A percentile compares a stretch with the other conserved stretches of the same genome.
Conservation (phyloP, 768 basidiomycete genomes). For the Boletus patriciae region DNA sequence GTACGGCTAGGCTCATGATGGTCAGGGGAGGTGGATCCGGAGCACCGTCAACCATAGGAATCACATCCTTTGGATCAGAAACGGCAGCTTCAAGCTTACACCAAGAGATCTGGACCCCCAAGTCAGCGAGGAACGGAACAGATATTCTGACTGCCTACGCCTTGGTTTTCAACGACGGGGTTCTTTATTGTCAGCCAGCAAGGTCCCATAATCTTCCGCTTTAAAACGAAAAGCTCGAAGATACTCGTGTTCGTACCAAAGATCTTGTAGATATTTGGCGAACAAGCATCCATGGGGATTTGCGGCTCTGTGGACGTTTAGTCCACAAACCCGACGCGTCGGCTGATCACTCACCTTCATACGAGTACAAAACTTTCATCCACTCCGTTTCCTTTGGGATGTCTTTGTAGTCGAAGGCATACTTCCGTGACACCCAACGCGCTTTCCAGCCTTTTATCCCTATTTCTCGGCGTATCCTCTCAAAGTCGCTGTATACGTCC, state of each 20-base stretch:
- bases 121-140: not conserved
- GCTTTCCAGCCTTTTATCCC: slow-evolving; percentile 75
- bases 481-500: slow-evolving; percentile 84
- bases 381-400: slow-evolving; percentile 83
- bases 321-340: not conserved
- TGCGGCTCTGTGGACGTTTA: slow-evolving; percentile 33
- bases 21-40: slow-evolving; percentile 83
- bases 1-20: slow-evolving; percentile 82
- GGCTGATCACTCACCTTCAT: slow-evolving; percentile 58
- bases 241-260: slow-evolving; percentile 92
- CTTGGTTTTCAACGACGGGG: slow-evolving; percentile 71
- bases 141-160: slow-evolving; percentile 48
- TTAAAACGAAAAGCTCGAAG: slow-evolving; percentile 90
- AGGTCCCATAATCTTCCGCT: slow-evolving; percentile 98
- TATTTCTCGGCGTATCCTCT: slow-evolving; percentile 67
- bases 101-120: slow-evolving; percentile 80
- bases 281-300: slow-evolving; percentile 69
- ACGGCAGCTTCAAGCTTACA: slow-evolving; percentile 90
- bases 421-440: slow-evolving; percentile 86
- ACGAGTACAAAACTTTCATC: slow-evolving; percentile 93
- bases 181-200: slow-evolving; percentile 92
- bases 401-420: slow-evolving; percentile 79
- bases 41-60: slow-evolving; percentile 76
- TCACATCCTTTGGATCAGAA: slow-evolving; percentile 83
- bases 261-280: slow-evolving; percentile 81